Evolutionary conservation across 2,329 filamentous ascomycete species (phyloP).

Genomic region (Malbranchea cinnamomea): DNA sequence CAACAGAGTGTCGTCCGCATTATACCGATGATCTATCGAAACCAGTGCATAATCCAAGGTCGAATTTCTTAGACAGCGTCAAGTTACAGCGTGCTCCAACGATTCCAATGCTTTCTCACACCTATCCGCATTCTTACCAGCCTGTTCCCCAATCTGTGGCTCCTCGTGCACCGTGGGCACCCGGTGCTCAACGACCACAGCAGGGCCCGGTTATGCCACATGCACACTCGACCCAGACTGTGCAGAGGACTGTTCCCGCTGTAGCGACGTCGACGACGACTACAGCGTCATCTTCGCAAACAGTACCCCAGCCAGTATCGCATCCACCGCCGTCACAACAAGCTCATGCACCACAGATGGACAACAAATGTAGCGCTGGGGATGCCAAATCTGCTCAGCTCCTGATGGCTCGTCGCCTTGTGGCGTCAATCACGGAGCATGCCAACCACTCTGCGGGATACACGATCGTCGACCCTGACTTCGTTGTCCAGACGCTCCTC

Average conservation of each 20-base stretch:
- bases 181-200: neutral
- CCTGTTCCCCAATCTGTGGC: slow-evolving; percentile 5
- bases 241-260: too few relatives aligned
- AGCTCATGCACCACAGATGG: slow-evolving; percentile 3
- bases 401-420: slow-evolving; percentile 22
- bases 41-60: slow-evolving; percentile 31
- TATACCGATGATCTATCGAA: slow-evolving; percentile 65
- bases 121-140: slow-evolving; percentile 14
- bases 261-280: slow-evolving; percentile 7
- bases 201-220: neutral
- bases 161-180: slow-evolving; percentile 5
- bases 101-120: slow-evolving; percentile 14
- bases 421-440: slow-evolving; percentile 31
- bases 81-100: slow-evolving; percentile 22
- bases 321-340: slow-evolving; percentile 1
- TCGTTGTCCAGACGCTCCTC: slow-evolving; percentile 29
- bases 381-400: slow-evolving; percentile 7
- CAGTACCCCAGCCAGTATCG: neutral
- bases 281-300: slow-evolving; percentile 10
- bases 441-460: slow-evolving; percentile 31
- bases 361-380: slow-evolving; percentile 1
- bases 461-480: slow-evolving; percentile 28
- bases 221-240: neutral
- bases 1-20: slow-evolving; percentile 79
- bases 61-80: slow-evolving; percentile 36